A percentile compares a stretch with the other conserved stretches of the same genome.
Conservation (phyloP, 2,329 filamentous ascomycete genomes). For the Fusarium pseudograminearum region DNA sequence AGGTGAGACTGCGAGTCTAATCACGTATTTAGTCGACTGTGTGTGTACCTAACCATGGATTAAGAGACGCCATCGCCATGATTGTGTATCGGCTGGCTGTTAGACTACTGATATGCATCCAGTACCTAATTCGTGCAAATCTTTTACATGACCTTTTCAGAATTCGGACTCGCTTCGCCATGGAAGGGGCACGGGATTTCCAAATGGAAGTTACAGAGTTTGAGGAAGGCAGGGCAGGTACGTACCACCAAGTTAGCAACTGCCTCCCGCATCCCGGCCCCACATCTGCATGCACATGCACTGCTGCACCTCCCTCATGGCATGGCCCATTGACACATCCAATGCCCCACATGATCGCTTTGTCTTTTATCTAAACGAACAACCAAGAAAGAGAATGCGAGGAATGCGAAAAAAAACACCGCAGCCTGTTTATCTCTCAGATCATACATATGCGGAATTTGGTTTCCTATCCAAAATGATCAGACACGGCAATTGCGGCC, state of each 20-base stretch:
- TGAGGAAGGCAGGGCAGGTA: neutral
- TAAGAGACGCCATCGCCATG: neutral
- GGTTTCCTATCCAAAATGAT: no score
- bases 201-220: neutral
- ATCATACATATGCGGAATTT: neutral
- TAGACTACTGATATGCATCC: neutral
- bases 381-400: conserved; percentile 16
- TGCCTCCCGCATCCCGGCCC: conserved; percentile 34
- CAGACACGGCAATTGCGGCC: neutral
- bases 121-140: neutral
- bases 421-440: neutral
- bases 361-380: neutral
- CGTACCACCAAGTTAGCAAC: neutral
- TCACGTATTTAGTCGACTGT: neutral
- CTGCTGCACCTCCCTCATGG: conserved; percentile 26
- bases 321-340: conserved; percentile 10
- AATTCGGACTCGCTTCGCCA: conserved; percentile 1
- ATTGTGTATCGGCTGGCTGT: neutral
- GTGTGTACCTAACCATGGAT: neutral
- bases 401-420: conserved; percentile 26
- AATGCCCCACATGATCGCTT: conserved; percentile 4
- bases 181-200: conserved; percentile 26
- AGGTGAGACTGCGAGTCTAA: neutral
- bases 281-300: conserved; percentile 22
- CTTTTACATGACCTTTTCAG: neutral